Evolutionary conservation across 352 stramenopile species (phyloP), one percentile per base, ranked within the genome.

Genomic region (Globisporangium splendens): DNA sequence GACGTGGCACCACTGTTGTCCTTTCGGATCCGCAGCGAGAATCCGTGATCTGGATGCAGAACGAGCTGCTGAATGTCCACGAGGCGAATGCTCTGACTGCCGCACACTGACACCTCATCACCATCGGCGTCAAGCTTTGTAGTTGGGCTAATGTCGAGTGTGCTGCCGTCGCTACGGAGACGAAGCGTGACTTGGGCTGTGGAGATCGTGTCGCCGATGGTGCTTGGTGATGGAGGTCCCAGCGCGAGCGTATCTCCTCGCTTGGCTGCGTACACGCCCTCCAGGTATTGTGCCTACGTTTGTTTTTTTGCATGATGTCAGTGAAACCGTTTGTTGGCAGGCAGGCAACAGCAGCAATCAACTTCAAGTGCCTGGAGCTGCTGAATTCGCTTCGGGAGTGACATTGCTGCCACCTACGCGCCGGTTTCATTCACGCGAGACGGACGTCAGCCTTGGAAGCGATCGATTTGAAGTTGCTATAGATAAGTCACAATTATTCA

Each of bases 201-300:
- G 44, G 38, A 43, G 4, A 11, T 22, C 15, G 22, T 20, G 44
- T 4, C 12, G 20, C 21, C 42, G 18, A 8, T 28, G 2, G n/a
- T n/a, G n/a, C n/a, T n/a, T n/a, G n/a, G n/a, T n/a, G 12, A n/a
- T 62, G 15, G 0, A 22, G 21, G 14, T 10, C 12, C n/a, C 3
- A 47, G 28, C 12, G 47, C 50, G 22, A 78, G 75, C 7, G 7
- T 17, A 10, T 52, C 56, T 14, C 70, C 70, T 12, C 65, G 61
- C 22, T 79, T 79, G 20, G 61, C 68, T 50, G 54, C 62, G 28
- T 72, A 62, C 20, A 79, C 66, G 6, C 65, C 65, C 5, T 35
- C 31, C 8, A 79, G 46, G 35, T 66, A 62, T 46, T 49, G 44
- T 15, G 46, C 33, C 51, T 54, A 35, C 28, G 35, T 43, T 43